Percentiles rank a stretch among this genome's conserved stretches.
Conservation (phyloP, 495 filamentous ascomycete species). For the Penicillium subrubescens region DNA sequence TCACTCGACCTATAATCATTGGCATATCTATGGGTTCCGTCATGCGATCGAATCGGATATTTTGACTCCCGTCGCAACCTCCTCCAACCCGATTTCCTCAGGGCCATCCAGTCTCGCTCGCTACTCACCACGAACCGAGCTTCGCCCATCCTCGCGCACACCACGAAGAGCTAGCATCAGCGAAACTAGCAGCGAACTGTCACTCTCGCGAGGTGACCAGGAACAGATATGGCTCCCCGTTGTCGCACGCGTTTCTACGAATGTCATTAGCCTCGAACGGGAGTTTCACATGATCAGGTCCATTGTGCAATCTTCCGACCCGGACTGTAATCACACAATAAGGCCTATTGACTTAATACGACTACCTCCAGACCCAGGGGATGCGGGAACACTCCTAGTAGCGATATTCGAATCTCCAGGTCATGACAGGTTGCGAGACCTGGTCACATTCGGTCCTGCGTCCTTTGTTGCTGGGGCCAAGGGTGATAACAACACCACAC, state of each 20-base stretch:
- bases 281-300: conserved; percentile 78
- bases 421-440: conserved; percentile 65
- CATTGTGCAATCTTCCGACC: conserved; percentile 70
- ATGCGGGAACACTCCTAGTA: conserved; percentile 65
- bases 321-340: conserved; percentile 71
- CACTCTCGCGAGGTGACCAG: conserved; percentile 39
- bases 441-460: conserved; percentile 77
- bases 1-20: conserved; percentile 83
- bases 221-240: conserved; percentile 55
- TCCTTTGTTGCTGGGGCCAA: conserved; percentile 59
- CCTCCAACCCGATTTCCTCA: conserved; percentile 34
- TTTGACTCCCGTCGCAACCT: conserved; percentile 48
- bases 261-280: conserved; percentile 78
- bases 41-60: conserved; percentile 44
- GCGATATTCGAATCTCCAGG: conserved; percentile 81
- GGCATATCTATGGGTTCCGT: conserved; percentile 60
- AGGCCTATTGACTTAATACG: conserved; percentile 72
- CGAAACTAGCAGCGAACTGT: conserved; percentile 54
- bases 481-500: conserved; percentile 49
- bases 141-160: conserved; percentile 25
- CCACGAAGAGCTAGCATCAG: conserved; percentile 49
- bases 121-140: conserved; percentile 49
- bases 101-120: conserved; percentile 47
- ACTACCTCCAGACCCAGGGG: conserved; percentile 62
- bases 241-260: conserved; percentile 76